Conservation (phyloP, 176 grass and related monocot genomes). For the bread wheat (Triticum aestivum) region DNA sequence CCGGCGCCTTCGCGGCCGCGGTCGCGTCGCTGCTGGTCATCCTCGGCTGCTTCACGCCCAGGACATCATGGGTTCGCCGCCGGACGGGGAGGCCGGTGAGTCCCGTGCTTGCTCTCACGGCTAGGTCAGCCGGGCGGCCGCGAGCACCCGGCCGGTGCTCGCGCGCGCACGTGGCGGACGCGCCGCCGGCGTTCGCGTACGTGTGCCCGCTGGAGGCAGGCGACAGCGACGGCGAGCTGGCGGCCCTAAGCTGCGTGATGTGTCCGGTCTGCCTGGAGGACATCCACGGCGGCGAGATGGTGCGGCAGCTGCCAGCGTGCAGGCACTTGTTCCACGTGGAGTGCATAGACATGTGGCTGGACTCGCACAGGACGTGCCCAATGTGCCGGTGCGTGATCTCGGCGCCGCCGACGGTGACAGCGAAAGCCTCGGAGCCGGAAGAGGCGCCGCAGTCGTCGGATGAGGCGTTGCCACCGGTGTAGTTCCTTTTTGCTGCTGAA, state of each 20-base stretch:
- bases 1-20: constrained; percentile 12
- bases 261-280: constrained; percentile 1
- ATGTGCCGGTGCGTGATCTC: constrained; percentile 15
- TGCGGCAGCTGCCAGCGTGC: constrained; percentile 2
- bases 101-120: not conserved
- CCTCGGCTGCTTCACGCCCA: not conserved
- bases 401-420: not conserved
- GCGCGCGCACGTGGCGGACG: not conserved
- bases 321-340: not conserved
- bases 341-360: constrained; percentile 7
- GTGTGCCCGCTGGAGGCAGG: not conserved
- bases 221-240: not conserved
- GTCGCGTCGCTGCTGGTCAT: not conserved
- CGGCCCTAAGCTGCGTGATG: not conserved
- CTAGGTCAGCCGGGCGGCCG: not conserved
- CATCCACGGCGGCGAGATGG: not conserved
- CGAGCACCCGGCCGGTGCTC: not conserved
- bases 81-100: not conserved
- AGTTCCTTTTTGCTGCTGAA: not conserved
- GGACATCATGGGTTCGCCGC: not conserved
- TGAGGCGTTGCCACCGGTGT: constrained; percentile 31
- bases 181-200: constrained; percentile 26
- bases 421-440: not conserved
- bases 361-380: constrained; percentile 6
- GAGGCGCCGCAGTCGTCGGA: not conserved